Conservation (phyloP, 1,139 yeast genomes). For the Pichia sp. region DNA sequence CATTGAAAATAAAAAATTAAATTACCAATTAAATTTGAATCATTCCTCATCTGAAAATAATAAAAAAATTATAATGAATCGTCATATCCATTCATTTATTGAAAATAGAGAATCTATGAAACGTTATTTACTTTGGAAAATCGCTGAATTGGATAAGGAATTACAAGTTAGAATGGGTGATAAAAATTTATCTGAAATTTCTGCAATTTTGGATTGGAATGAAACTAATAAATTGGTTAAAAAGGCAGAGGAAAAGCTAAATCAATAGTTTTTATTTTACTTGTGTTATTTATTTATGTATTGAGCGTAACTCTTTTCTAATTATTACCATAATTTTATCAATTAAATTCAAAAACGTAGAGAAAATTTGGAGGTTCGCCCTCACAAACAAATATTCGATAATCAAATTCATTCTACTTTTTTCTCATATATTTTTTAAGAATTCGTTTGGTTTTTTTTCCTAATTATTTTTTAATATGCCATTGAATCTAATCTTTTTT, state of each 20-base stretch:
- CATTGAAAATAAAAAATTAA: neutral
- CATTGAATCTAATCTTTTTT: no score
- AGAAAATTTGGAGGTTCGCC: no score
- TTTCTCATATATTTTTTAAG: no score
- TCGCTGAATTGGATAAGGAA: constrained; percentile 3
- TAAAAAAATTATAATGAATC: neutral
- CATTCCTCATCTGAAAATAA: neutral
- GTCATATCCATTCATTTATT: constrained; percentile 1
- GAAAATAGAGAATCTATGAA: constrained; percentile 8
- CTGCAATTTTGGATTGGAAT: constrained; percentile 1
- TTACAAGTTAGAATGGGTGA: neutral
- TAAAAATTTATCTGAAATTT: neutral
- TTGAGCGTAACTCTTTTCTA: no score
- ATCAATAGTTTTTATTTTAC: no score
- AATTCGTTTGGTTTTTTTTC: no score
- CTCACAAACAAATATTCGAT: no score
- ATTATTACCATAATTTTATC: no score
- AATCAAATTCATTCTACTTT: no score
- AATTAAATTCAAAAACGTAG: no score
- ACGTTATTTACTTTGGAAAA: neutral
- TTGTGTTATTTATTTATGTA: no score
- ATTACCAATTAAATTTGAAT: neutral
- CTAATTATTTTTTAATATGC: no score
- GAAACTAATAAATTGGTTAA: constrained; percentile 1
- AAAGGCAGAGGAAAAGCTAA: neutral